Base-by-base conservation (phyloP, 176 grass and related monocot genomes). In the Canna indica region DNA sequence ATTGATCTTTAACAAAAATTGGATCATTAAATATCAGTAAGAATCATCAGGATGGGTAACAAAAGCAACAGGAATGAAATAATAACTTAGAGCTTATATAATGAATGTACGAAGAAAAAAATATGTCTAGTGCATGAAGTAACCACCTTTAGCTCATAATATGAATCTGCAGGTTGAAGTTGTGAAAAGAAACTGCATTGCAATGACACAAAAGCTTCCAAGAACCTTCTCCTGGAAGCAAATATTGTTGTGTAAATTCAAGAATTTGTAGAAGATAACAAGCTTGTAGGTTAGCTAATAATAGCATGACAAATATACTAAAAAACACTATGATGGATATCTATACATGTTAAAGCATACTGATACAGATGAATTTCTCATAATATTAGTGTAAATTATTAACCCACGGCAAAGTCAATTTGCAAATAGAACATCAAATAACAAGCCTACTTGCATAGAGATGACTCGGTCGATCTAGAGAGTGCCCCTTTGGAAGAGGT, bases 371-470 rank as follows among this genome's bases (percentile, higher is more conserved):
- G 15, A 38, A 26, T 71, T 18, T 36, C 27, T 69, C 22, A 33
- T 65, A 32, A 29, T 18, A 20, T 33, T 20, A 8, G 15, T 11
- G 3, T 24, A 45, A 18, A 30, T 18, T 29, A 47, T 48, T 25
- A 5, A 69, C 30, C 22, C 5, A 47, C 32, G 5, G 15, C 11
- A 14, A 41, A 56, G 26, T 53, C 12, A n/a, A 32, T 28, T 52
- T n/a, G 27, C 47, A 54, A 65, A 9, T 14, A 44, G 36, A 74
- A 8, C 60, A 60, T 48, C 45, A 8, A 74, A 60, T n/a, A 76
- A 3, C 10, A 6, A 36, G n/a, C 85, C 65, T 96, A 90, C 93
- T 96, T 91, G 93, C 88, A 96, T 6, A 96, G 56, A 79, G 91
- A 83, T 75, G 88, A 85, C 58, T 92, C 86, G 0, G 83, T 90